phyloP scores from a whole-genome alignment of 179 eudicot species.

The Monotropa hypopitys region DNA sequence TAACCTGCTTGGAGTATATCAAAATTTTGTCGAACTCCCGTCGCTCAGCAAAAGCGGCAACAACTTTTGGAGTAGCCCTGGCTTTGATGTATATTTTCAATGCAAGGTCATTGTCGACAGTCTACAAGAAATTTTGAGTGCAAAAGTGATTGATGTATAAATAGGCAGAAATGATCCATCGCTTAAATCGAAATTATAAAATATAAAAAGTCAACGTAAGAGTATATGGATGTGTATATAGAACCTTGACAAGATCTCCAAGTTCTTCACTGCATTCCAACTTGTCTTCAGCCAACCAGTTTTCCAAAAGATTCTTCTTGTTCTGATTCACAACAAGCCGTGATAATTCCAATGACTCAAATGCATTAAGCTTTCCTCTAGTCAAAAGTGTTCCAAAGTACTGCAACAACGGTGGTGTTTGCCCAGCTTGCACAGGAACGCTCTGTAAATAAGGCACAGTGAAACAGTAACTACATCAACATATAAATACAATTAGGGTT shows the following conservation, averaged over 20 bases:
- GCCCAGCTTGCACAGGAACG: conserved; percentile 99
- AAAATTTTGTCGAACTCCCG: conserved; percentile 94
- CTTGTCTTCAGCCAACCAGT: conserved; percentile 96
- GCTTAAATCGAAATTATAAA: neutral
- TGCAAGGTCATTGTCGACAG: conserved; percentile 95
- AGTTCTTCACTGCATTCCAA: conserved; percentile 96
- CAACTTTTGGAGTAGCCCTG: conserved; percentile 96
- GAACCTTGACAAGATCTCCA: conserved; percentile 95
- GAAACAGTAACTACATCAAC: neutral
- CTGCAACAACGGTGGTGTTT: conserved; percentile 86
- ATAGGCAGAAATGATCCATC: neutral
- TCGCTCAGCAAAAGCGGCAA: conserved; percentile 97
- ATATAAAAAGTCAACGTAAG: neutral
- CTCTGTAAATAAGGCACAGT: conserved; percentile 40
- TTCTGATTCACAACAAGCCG: conserved; percentile 95
- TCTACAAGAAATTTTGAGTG: conserved; percentile 28
- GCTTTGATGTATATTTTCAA: conserved; percentile 92
- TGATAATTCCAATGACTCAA: conserved; percentile 84
- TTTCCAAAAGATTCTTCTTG: conserved; percentile 87
- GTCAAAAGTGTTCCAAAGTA: conserved; percentile 86
- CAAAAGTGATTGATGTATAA: neutral
- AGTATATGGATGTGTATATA: neutral
- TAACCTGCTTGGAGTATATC: conserved; percentile 92
- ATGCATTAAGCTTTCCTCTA: conserved; percentile 85
- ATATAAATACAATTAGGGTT: too few species aligned